phyloP scores from a whole-genome alignment of 1,284 basidiomycete genomes.

The Vanrija humicola region DNA sequence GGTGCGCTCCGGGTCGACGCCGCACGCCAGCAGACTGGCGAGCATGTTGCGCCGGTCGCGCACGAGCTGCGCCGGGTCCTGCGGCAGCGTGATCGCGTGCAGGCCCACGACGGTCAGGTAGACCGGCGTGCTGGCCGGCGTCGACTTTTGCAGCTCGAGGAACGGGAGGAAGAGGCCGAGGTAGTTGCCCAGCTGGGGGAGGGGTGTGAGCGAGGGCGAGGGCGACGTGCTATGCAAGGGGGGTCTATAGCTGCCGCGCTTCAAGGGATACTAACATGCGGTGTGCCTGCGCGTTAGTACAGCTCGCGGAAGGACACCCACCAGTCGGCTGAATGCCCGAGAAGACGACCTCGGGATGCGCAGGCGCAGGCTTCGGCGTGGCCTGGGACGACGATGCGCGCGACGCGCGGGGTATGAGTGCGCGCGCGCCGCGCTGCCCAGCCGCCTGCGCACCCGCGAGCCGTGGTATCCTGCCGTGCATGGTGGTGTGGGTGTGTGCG shows the following conservation, averaged over 20 bases:
- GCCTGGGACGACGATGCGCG: background rate
- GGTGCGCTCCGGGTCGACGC: constrained; percentile 72
- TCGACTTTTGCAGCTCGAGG: constrained; percentile 61
- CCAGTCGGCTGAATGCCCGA: constrained; percentile 57
- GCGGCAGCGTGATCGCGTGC: constrained; percentile 87
- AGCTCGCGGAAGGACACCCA: constrained; percentile 14
- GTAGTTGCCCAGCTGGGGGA: constrained; percentile 78
- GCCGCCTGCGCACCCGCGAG: background rate
- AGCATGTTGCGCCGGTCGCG: constrained; percentile 71
- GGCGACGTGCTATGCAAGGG: constrained; percentile 21
- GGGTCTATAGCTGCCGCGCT: background rate
- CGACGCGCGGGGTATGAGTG: background rate
- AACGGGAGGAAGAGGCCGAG: constrained; percentile 56
- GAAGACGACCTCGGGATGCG: constrained; percentile 40
- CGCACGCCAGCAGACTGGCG: constrained; percentile 77
- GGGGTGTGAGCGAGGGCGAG: background rate
- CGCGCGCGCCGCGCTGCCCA: background rate
- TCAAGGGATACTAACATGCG: constrained; percentile 58
- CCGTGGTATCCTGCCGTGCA: background rate
- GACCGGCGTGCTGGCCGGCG: constrained; percentile 60
- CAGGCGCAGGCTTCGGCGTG: background rate
- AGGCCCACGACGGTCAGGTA: constrained; percentile 86
- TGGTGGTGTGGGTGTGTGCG: background rate
- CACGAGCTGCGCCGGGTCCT: constrained; percentile 64
- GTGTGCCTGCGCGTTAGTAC: constrained; percentile 72